Percentiles rank a stretch among this genome's conserved stretches.
Evolutionary conservation across 305 asterid species (phyloP).

Genomic region (Solanum aculeatissimum): DNA sequence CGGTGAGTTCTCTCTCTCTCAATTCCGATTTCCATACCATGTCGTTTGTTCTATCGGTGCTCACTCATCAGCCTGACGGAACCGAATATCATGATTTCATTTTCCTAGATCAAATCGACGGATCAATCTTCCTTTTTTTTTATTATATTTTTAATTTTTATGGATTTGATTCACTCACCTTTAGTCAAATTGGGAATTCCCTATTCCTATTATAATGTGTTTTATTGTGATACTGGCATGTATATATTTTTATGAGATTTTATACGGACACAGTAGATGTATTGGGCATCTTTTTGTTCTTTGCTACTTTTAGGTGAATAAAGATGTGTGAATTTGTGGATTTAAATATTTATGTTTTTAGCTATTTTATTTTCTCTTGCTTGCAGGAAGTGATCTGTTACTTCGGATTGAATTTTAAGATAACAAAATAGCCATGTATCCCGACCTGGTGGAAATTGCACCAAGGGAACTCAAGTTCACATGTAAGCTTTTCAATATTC

Average conservation of each 20-base stretch:
- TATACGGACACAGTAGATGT: background rate
- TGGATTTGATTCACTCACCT: background rate
- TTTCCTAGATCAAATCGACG: background rate
- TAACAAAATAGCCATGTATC: background rate
- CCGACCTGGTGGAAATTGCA: conserved; percentile 4
- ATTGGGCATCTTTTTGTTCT: background rate
- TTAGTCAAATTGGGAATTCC: background rate
- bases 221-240: background rate
- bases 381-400: background rate
- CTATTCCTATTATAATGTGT: background rate
- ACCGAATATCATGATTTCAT: background rate
- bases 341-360: background rate
- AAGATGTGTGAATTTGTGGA: background rate
- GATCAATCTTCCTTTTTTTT: background rate
- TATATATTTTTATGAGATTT: background rate
- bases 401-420: background rate
- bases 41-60: background rate
- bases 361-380: background rate
- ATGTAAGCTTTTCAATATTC: background rate
- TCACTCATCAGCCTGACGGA: background rate
- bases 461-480: conserved; percentile 3
- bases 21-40: background rate
- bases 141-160: background rate
- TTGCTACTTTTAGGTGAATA: background rate
- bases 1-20: background rate